These are phyloP conservation scores for Candida quercuum DNA, from an alignment of 805 yeast genomes.

Conservation along the genomic window DNA sequence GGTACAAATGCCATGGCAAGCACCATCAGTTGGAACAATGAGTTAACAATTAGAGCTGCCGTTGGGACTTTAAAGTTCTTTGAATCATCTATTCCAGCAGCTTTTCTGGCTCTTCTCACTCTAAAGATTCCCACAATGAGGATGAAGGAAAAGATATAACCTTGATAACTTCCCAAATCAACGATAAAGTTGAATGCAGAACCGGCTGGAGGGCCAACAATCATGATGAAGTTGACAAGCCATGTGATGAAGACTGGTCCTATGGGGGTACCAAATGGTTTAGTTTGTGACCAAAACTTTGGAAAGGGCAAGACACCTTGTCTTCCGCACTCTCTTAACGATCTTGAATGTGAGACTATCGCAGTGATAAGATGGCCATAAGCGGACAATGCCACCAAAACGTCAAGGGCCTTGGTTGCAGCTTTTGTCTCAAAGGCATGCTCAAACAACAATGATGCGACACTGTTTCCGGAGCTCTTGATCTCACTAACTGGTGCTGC, in stretches of 20 bases:
- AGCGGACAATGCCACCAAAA: slow-evolving; percentile 43
- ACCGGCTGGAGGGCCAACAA: slow-evolving; percentile 79
- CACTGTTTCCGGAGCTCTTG: slow-evolving; percentile 26
- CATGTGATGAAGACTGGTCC: slow-evolving; percentile 71
- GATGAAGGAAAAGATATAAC: slow-evolving; percentile 61
- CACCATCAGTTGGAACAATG: slow-evolving; percentile 56
- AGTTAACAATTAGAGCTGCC: slow-evolving; percentile 54
- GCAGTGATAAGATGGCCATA: slow-evolving; percentile 45
- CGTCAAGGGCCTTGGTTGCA: slow-evolving; percentile 42
- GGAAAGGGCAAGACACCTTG: slow-evolving; percentile 45
- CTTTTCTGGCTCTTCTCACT: slow-evolving; percentile 44
- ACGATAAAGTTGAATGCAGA: slow-evolving; percentile 74
- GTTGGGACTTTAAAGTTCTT: slow-evolving; percentile 57
- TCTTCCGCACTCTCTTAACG: slow-evolving; percentile 44
- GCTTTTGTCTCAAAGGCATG: slow-evolving; percentile 28
- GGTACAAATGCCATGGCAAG: slow-evolving; percentile 73
- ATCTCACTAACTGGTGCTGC: slow-evolving; percentile 24
- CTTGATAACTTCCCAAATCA: slow-evolving; percentile 69
- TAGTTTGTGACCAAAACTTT: slow-evolving; percentile 37
- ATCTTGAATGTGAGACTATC: slow-evolving; percentile 45
- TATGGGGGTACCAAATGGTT: slow-evolving; percentile 40
- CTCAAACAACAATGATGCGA: slow-evolving; percentile 27
- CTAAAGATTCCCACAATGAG: slow-evolving; percentile 56
- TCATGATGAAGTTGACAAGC: slow-evolving; percentile 60
- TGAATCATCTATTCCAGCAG: slow-evolving; percentile 50